Evolutionary conservation across 371 early-diverging fungal genomes (phyloP).

Genomic region (Parasitella parasitica): DNA sequence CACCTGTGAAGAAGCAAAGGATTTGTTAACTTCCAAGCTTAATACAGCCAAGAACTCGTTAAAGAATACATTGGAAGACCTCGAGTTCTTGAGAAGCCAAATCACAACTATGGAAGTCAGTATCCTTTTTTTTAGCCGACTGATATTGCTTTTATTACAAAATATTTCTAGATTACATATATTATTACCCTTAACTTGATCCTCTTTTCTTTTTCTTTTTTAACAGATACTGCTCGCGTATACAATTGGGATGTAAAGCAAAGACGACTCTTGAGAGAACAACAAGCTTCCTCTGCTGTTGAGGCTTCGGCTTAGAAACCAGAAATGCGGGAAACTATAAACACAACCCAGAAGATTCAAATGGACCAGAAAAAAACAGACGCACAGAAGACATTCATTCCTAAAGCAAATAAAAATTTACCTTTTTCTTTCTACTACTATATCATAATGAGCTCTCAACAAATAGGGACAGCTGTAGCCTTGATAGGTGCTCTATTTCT

Average conservation of each 20-base stretch:
- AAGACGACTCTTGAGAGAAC: slow-evolving; percentile 55
- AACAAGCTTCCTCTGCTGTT: slow-evolving; percentile 29
- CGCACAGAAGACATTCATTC: background rate
- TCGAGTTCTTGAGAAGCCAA: slow-evolving; percentile 93
- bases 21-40: slow-evolving; percentile 77
- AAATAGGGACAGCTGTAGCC: slow-evolving; percentile 50
- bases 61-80: slow-evolving; percentile 81
- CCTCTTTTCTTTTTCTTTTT: slow-evolving; percentile 7
- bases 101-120: slow-evolving; percentile 99
- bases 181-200: slow-evolving; percentile 7
- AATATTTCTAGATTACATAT: too few relatives aligned
- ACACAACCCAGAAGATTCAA: background rate
- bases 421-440: background rate
- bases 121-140: slow-evolving; percentile 50
- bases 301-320: slow-evolving; percentile 16
- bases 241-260: slow-evolving; percentile 97
- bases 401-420: background rate
- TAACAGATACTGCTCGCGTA: slow-evolving; percentile 85
- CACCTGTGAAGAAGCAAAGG: slow-evolving; percentile 84
- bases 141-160: too few relatives aligned
- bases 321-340: background rate
- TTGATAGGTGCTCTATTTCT: slow-evolving; percentile 56
- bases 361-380: too few relatives aligned
- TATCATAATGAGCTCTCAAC: slow-evolving; percentile 24
- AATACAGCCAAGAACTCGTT: slow-evolving; percentile 70